Evolutionary conservation across 1,284 basidiomycete genomes (phyloP), one percentile per base, ranked within the genome.

Genomic region (Fomitopsis pinicola): DNA sequence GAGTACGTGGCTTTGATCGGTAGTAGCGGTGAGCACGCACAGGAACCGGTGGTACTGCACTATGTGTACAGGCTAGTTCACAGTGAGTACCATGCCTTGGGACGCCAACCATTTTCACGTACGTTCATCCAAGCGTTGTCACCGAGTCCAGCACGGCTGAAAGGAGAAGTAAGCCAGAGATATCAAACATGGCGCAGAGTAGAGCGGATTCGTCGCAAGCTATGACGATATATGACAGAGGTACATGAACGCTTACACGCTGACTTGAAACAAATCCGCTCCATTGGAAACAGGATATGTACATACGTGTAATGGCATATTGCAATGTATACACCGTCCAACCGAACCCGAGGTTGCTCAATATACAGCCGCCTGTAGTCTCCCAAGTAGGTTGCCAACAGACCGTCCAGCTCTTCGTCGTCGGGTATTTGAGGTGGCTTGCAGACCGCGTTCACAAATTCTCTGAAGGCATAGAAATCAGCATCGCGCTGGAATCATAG

Each of bases 261-360:
- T n/a, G n/a, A 35, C 33, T 10, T 53, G 46, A 15, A 60, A 58
- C 12, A 55, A 52, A 44, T 42, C 59, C 26, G 50, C 10, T 26
- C 56, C 57, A 62, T 54, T 54, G 33, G n/a, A 54, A 35, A 58
- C 50, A 60, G 36, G 54, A 35, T 55, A 55, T 46, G 63, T 72
- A 72, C 84, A 67, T 71, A 91, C 89, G 88, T 78, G 67, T 92
- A 95, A 71, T 95, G 93, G 70, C 93, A 95, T 15, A 94, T 88
- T 30, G 92, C 87, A 61, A 97, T 95, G 72, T 95, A 96, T 17
- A 94, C 87, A 5, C 94, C 94, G 65, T 96, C 94, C 66, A 91
- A 75, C 46, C 94, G 85, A 42, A 96, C 72, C 40, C 94, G 83
- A 15, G 94, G 93, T 64, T 92, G 88, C 71, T 94, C 89, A 48